Base-by-base conservation (phyloP, 768 basidiomycete genomes). In the Coprinopsis sp. region DNA sequence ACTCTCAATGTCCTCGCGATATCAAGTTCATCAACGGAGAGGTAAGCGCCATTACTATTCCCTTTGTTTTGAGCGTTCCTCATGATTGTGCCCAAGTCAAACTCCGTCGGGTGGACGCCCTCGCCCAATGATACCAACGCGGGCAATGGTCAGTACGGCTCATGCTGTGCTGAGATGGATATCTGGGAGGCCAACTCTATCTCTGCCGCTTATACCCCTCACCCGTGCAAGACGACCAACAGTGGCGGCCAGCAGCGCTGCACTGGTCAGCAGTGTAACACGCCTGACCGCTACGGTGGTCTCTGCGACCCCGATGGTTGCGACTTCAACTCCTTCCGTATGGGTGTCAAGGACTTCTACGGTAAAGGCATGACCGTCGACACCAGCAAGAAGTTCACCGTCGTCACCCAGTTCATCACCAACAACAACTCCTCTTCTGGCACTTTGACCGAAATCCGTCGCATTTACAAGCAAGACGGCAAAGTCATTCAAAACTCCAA, bases 131-230 rank as follows among this genome's bases (percentile, higher is more conserved):
- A 59, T 25, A 25, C 36, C 37, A 57, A 57, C 28, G 55, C 58
- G 2, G 58, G 55, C 30, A 46, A 43, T 13, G 58, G 55, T 16
- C 37, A 46, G 25, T 55, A 46, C 44, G 55, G 55, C 16, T 49
- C 51, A 28, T 59, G 55, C 52, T 59, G 55, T 37, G 51, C 52
- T 28, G 55, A 59, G 51, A 59, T 57, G 58, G 56, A 59, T 47
- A 51, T 59, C 50, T 57, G 54, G 56, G 56, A 57, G 44, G 58
- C 54, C 37, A 59, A 59, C 45, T 55, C 54, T n/a, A 49, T 53
- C 14, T 42, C 58, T 31, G 44, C 53, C 25, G 53, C 55, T 37
- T 56, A 52, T 49, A 57, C 58, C 30, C 58, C 58, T 25, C 54
- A 59, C 40, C 58, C 58, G 22, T 57, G 58, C 47, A n/a, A 23